Percentiles rank a stretch among this genome's conserved stretches.
These are phyloP conservation scores for Pyracantha coccinea DNA, from an alignment of 331 rosid species.

Conservation along the genomic window DNA sequence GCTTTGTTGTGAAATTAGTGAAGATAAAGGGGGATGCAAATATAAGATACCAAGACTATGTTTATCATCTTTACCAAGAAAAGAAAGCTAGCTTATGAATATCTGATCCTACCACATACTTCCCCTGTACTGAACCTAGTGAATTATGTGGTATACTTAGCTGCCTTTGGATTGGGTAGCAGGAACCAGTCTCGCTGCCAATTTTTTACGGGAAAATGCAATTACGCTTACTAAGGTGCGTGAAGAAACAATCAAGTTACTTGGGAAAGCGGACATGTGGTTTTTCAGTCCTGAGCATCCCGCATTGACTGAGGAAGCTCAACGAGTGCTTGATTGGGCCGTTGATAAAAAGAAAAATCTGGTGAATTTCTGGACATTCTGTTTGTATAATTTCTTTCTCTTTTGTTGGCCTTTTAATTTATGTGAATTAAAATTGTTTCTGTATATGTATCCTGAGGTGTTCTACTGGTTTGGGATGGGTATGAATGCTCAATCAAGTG, in stretches of 20 bases:
- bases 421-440: too few relatives aligned
- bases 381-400: neutral
- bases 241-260: constrained; percentile 48
- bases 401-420: neutral
- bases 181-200: constrained; percentile 65
- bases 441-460: too few relatives aligned
- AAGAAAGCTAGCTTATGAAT: neutral
- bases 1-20: neutral
- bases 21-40: neutral
- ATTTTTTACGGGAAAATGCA: constrained; percentile 47
- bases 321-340: constrained; percentile 71
- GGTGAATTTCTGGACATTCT: constrained; percentile 30
- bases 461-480: too few relatives aligned
- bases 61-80: neutral
- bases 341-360: constrained; percentile 44
- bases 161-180: constrained; percentile 5
- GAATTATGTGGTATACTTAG: neutral
- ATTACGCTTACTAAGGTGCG: constrained; percentile 56
- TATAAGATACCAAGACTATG: neutral
- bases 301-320: constrained; percentile 57
- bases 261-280: constrained; percentile 40
- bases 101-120: neutral
- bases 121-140: neutral
- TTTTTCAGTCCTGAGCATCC: constrained; percentile 54
- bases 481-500: too few relatives aligned